Evolutionary conservation across 2,329 filamentous ascomycete genomes (phyloP).

Genomic region (Purpureocillium takamizusanense): DNA sequence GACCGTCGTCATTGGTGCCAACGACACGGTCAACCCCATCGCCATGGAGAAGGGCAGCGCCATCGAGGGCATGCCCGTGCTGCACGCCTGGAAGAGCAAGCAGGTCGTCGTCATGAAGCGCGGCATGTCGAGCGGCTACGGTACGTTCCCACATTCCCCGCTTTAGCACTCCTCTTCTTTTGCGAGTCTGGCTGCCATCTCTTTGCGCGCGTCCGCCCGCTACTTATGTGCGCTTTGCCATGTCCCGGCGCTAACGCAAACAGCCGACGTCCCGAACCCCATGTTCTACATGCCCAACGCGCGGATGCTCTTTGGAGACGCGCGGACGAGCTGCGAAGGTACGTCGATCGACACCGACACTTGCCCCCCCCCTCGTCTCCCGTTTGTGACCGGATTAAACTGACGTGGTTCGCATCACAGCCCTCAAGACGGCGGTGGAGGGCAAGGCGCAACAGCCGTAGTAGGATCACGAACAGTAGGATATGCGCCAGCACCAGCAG

Average conservation of each 20-base stretch:
- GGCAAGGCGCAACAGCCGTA: slow-evolving; percentile 14
- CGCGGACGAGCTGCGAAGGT: slow-evolving; percentile 76
- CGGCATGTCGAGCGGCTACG: slow-evolving; percentile 80
- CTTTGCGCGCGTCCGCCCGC: no score
- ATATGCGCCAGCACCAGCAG: no score
- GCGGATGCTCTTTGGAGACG: slow-evolving; percentile 88
- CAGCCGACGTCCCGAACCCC: slow-evolving; percentile 82
- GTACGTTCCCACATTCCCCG: slow-evolving; percentile 30
- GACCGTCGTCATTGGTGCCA: slow-evolving; percentile 82
- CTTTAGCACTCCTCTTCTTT: no score
- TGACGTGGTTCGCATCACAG: slow-evolving; percentile 11
- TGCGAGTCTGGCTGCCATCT: no score
- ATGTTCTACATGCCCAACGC: slow-evolving; percentile 91
- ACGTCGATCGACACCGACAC: slow-evolving; percentile 16
- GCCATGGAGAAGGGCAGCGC: slow-evolving; percentile 74
- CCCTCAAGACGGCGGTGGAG: slow-evolving; percentile 32
- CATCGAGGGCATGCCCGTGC: slow-evolving; percentile 86
- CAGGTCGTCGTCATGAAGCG: slow-evolving; percentile 91
- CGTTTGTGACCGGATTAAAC: no score
- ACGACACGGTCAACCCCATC: slow-evolving; percentile 88
- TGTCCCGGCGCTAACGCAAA: slow-evolving; percentile 8
- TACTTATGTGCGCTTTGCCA: no score
- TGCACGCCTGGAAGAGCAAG: slow-evolving; percentile 92
- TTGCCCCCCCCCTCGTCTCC: background rate
- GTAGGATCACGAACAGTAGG: no score